Base-by-base conservation (phyloP, 2,329 filamentous ascomycete genomes). In the Penicillium hordei region DNA sequence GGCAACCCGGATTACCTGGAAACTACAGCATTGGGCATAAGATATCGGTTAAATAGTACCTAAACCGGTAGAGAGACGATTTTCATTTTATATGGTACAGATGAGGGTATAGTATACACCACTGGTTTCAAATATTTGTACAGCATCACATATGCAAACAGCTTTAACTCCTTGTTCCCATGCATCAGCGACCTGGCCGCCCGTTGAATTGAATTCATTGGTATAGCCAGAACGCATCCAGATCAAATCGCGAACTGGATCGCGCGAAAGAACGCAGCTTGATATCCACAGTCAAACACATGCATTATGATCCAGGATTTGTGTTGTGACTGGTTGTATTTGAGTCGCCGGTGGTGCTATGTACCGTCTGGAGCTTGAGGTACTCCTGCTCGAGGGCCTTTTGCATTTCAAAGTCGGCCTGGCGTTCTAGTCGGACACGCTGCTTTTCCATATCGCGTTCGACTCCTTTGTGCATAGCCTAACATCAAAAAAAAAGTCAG, bases 381-480 rank as follows among this genome's bases (percentile, higher is more conserved):
- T 97, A 97, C 74, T 99, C 90, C 68, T 89, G 85, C 77, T 97
- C 93, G 48, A 99, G 80, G 7, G 83, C 84, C 62, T 83, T 85
- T 73, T 99, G 94, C 84, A 96, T 86, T 64, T 97, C 93, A 70
- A 99, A 99, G 72, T 99, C 94, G 51, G 92, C 85, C 74, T 95
- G 90, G 58, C 94, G 88, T 75, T 99, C 94, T 65, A 86, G 84
- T 78, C 97, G 97, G 64, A 97, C 74, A 45, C 90, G 87, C 73
- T 96, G 93, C 71, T 95, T 91, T 72, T 97, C 93, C 82, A 97
- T 89, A 71, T 99, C 94, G 63, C 93, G 90, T 63, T 97, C 81
- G 42, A 99, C 94, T 44, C 94, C 94, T 65, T 89, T 86, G 71
- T 99, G 94, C 94, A 99, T 99, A 57, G 91, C 90, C 94, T 78